phyloP scores from a whole-genome alignment of 2,329 filamentous ascomycete species.

The Fusarium decemcellulare region DNA sequence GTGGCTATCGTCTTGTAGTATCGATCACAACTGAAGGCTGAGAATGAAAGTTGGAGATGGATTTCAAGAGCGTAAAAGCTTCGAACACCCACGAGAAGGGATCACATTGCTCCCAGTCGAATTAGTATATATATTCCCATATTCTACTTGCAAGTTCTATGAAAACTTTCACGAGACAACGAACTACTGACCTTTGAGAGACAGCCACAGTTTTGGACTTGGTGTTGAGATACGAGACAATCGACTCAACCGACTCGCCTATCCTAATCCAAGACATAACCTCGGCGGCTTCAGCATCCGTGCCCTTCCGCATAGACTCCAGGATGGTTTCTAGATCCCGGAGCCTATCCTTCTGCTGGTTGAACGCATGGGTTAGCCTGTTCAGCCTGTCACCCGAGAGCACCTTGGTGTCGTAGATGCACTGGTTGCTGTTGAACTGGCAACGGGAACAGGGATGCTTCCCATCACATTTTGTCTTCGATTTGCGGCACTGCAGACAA shows the following conservation, averaged over 20 bases:
- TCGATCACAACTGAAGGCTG: no score
- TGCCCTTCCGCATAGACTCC: conserved; percentile 17
- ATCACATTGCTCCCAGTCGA: no score
- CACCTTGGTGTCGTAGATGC: conserved; percentile 19
- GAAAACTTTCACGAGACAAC: not conserved
- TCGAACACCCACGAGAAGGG: no score
- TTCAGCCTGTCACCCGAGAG: conserved; percentile 28
- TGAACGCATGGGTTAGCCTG: conserved; percentile 10
- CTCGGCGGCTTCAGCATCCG: conserved; percentile 22
- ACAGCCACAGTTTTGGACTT: conserved; percentile 11
- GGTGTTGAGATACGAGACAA: conserved; percentile 26
- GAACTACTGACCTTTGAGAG: conserved; percentile 8
- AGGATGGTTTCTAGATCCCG: conserved; percentile 28
- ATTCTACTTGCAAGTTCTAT: no score
- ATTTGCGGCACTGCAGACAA: conserved; percentile 21
- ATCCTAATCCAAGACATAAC: conserved; percentile 30
- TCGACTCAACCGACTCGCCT: conserved; percentile 17
- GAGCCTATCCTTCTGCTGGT: conserved; percentile 27
- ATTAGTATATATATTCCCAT: no score
- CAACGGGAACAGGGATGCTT: conserved; percentile 15
- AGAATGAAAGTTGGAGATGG: not conserved
- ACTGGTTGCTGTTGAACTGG: conserved; percentile 4
- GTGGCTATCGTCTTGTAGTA: no score
- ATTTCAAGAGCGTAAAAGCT: not conserved
- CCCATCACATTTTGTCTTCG: conserved; percentile 31